Percentiles rank a stretch among this genome's conserved stretches.
Evolutionary conservation across 2,329 filamentous ascomycete genomes (phyloP).

Genomic region (Diplocarpon rosae): DNA sequence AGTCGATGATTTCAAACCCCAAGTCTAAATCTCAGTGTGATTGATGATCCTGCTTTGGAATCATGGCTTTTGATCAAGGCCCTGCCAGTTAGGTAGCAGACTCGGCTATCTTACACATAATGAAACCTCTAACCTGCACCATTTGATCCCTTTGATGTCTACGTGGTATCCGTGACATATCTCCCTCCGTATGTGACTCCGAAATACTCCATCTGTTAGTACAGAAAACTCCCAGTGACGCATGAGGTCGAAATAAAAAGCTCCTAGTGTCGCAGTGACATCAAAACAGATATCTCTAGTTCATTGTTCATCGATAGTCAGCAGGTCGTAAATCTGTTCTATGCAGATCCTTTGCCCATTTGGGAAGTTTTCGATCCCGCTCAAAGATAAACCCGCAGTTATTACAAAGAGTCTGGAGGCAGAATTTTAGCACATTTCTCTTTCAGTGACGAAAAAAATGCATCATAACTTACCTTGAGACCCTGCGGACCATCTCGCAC

Average conservation of each 20-base stretch:
- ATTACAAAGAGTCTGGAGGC: conserved; percentile 62
- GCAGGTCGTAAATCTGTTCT: conserved; percentile 21
- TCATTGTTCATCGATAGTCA: conserved; percentile 23
- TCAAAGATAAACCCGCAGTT: conserved; percentile 89
- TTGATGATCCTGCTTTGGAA: neutral
- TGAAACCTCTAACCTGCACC: neutral
- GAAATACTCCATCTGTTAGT: neutral
- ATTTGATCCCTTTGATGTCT: neutral
- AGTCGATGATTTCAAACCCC: neutral
- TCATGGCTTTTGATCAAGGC: conserved; percentile 1
- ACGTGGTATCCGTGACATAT: conserved; percentile 3
- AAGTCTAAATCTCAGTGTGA: neutral
- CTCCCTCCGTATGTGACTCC: conserved; percentile 4
- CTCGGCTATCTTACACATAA: conserved; percentile 5
- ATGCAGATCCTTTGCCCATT: conserved; percentile 64
- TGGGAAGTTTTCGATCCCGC: conserved; percentile 71
- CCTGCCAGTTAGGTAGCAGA: neutral
- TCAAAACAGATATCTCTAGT: neutral
- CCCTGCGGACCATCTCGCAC: conserved; percentile 84
- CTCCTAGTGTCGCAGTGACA: neutral
- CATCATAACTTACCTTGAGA: conserved; percentile 53
- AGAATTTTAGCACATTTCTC: neutral
- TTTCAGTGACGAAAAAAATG: neutral
- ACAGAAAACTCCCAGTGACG: conserved; percentile 1
- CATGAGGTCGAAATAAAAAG: neutral